These are phyloP conservation scores for Colletotrichum sp. DNA, from an alignment of 2,329 filamentous ascomycete genomes.

Conservation along the genomic window DNA sequence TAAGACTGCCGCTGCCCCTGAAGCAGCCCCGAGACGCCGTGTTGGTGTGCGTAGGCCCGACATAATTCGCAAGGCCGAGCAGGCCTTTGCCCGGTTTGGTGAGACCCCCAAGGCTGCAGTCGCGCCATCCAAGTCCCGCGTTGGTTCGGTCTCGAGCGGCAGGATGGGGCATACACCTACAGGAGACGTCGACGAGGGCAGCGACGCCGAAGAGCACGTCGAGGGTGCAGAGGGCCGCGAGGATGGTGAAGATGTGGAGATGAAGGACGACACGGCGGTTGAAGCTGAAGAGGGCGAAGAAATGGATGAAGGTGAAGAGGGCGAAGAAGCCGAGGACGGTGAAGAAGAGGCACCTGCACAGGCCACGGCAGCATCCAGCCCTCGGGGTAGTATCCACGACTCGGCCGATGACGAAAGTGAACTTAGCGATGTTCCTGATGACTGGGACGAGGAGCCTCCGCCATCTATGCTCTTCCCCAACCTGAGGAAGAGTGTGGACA, in stretches of 20 bases:
- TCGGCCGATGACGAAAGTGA: conserved; percentile 74
- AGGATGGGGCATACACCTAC: conserved; percentile 48
- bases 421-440: conserved; percentile 66
- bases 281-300: not conserved
- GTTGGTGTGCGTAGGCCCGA: conserved; percentile 59
- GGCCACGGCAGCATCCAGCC: conserved; percentile 47
- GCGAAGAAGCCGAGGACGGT: conserved; percentile 24
- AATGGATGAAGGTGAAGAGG: conserved; percentile 27
- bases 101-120: conserved; percentile 51
- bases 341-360: conserved; percentile 30
- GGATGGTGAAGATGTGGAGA: conserved; percentile 17
- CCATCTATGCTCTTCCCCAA: conserved; percentile 56
- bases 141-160: conserved; percentile 57
- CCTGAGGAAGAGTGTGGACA: conserved; percentile 42
- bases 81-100: conserved; percentile 55
- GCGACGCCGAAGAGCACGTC: conserved; percentile 42
- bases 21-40: conserved; percentile 44
- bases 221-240: conserved; percentile 43
- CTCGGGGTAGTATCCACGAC: conserved; percentile 65
- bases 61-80: conserved; percentile 66
- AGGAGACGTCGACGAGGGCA: conserved; percentile 32
- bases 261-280: conserved; percentile 25
- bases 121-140: conserved; percentile 47
- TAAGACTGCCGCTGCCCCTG: conserved; percentile 38
- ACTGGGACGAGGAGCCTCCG: conserved; percentile 63